A percentile compares a stretch with the other conserved stretches of the same genome.
phyloP scores from a whole-genome alignment of 2,329 filamentous ascomycete species.

The Aspergillus neoniger region DNA sequence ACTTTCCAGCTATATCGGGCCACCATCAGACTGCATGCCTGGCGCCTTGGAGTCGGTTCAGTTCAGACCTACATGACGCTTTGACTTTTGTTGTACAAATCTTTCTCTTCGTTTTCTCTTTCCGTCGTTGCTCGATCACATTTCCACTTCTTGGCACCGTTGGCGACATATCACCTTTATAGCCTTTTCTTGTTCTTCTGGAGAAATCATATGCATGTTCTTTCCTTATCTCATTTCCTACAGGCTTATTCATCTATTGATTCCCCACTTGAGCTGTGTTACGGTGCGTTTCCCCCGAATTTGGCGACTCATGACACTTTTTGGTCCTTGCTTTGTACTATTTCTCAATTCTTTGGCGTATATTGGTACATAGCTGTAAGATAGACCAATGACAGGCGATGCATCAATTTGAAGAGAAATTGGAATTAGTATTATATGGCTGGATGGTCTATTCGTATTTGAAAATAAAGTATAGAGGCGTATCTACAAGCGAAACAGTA shows the following conservation, averaged over 20 bases:
- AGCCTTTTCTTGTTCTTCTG: constrained; percentile 10
- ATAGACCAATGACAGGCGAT: constrained; percentile 11
- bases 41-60: constrained; percentile 29
- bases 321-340: constrained; percentile 10
- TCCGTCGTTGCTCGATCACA: constrained; percentile 10
- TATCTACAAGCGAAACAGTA: neutral
- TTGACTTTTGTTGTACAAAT: constrained; percentile 22
- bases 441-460: neutral
- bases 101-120: constrained; percentile 14
- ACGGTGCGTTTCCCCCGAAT: constrained; percentile 13
- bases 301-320: constrained; percentile 5
- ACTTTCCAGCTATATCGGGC: constrained; percentile 3
- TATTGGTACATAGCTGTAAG: constrained; percentile 14
- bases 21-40: constrained; percentile 27
- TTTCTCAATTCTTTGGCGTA: constrained; percentile 4
- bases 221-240: constrained; percentile 8
- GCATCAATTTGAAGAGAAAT: neutral
- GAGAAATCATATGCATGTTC: constrained; percentile 17
- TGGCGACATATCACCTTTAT: constrained; percentile 4
- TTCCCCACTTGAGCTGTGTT: constrained; percentile 17
- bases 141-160: constrained; percentile 5
- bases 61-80: constrained; percentile 17
- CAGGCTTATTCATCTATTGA: constrained; percentile 12
- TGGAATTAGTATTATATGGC: neutral
- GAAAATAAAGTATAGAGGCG: neutral